Conservation (phyloP, 2,329 filamentous ascomycete genomes). For the Beauveria bassiana region DNA sequence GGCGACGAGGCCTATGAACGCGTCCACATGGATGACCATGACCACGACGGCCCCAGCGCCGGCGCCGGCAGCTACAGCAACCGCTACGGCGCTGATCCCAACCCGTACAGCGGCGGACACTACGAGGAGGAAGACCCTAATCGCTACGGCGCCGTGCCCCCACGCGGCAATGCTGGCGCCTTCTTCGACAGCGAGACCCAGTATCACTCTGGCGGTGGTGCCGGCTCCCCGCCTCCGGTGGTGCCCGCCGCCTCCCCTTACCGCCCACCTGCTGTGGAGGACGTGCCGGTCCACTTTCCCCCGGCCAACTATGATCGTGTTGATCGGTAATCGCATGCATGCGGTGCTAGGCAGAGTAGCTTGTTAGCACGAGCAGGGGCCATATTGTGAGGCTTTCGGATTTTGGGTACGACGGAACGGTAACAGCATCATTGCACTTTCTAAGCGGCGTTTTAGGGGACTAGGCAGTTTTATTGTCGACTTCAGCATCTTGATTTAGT, state of each 20-base stretch:
- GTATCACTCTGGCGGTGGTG: constrained; percentile 30
- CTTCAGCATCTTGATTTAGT: neutral
- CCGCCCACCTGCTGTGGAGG: constrained; percentile 18
- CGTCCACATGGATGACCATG: constrained; percentile 49
- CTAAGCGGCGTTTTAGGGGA: constrained; percentile 6
- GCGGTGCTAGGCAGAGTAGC: neutral
- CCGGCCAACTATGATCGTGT: constrained; percentile 5
- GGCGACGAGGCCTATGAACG: constrained; percentile 59
- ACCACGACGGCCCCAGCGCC: constrained; percentile 27
- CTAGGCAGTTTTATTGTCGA: neutral
- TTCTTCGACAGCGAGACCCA: constrained; percentile 45
- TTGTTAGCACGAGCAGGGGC: neutral
- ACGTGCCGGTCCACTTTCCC: constrained; percentile 2
- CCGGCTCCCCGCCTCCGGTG: constrained; percentile 1
- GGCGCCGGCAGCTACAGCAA: constrained; percentile 22
- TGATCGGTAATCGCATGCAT: neutral
- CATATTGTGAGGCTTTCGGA: neutral
- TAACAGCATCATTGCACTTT: constrained; percentile 2
- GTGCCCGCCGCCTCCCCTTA: constrained; percentile 16
- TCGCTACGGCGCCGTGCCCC: constrained; percentile 31
- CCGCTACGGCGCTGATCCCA: constrained; percentile 27
- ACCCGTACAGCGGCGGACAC: constrained; percentile 28
- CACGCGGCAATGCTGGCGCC: constrained; percentile 25
- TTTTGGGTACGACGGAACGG: constrained; percentile 5
- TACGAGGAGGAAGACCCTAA: constrained; percentile 32